Evolutionary conservation across 2,329 filamentous ascomycete genomes (phyloP), one percentile per base, ranked within the genome.

Genomic region (Trichophyton benhamiae): DNA sequence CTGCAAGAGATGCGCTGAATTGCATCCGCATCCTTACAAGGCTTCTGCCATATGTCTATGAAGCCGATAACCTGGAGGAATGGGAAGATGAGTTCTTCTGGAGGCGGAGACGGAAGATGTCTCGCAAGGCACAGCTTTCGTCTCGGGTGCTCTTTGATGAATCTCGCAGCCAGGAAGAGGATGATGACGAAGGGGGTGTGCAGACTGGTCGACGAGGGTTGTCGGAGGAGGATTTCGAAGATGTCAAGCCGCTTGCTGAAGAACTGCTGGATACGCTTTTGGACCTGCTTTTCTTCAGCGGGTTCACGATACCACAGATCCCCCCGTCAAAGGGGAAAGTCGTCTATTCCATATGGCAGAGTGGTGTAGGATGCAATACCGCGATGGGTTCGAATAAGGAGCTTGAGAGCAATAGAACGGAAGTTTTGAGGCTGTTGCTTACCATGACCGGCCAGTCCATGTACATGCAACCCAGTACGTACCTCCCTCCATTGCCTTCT

Each of bases 71-170:
- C 60, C 76, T 99, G 58, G 83, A 87, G 64, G 75, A 80, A 66
- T 99, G 94, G 94, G 91, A 97, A 71, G 87, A 95, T 65, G 84
- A 82, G 64, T 96, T 99, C 80, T 96, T 99, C 71, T 97, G 94
- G 94, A 81, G 83, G 1, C 79, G 82, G 55, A 81, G 90, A 67
- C 83, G 83, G 73, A 91, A 86, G 75, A 85, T 82, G 72, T 89
- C 84, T 46, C 83, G 85, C 62, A 85, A 82, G 66, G 79, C 83
- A 7, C 79, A 82, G 64, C 80, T 89, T 58, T 81, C 84, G 44
- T 83, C 83, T 58, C 89, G 95, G 74, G 83, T 96, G 20, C 79
- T 96, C 25, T 96, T 96, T 69, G 91, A 96, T 70, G 90, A 88
- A 70, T 82, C 82, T 1, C 77, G 79, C 65, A 73, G 79, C 11